phyloP scores from a whole-genome alignment of 148 eudicot species.

The Heliosperma pusillum region DNA sequence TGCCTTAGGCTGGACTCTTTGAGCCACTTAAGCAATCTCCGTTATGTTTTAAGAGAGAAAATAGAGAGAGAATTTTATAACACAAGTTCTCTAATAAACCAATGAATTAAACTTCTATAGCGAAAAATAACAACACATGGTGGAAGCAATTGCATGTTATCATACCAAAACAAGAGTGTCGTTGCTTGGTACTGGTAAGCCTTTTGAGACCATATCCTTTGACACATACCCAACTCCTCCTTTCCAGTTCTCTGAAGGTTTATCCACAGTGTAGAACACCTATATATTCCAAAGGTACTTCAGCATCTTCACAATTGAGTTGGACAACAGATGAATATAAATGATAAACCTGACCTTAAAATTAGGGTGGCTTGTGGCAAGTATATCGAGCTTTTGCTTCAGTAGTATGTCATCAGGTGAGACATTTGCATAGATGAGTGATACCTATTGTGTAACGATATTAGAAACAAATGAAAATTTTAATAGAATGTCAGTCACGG shows the following conservation, averaged over 20 bases:
- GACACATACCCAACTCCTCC: constrained; percentile 88
- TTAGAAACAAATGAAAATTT: background rate
- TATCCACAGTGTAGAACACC: constrained; percentile 94
- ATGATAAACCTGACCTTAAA: constrained; percentile 53
- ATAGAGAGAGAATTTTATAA: background rate
- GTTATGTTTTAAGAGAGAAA: background rate
- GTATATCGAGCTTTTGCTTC: constrained; percentile 84
- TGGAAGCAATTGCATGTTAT: background rate
- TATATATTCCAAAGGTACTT: constrained; percentile 25
- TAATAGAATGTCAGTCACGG: background rate
- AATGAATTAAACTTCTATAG: background rate
- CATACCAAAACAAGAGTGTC: constrained; percentile 86
- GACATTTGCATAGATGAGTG: constrained; percentile 84
- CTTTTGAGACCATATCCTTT: constrained; percentile 84
- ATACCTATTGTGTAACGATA: constrained; percentile 46
- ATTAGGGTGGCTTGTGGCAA: constrained; percentile 83
- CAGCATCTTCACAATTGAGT: background rate
- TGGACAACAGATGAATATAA: background rate
- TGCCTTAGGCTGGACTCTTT: background rate
- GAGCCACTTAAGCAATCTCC: background rate
- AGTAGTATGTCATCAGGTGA: constrained; percentile 94
- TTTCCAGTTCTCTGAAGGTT: constrained; percentile 73
- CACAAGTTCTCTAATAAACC: background rate
- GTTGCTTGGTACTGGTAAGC: constrained; percentile 82
- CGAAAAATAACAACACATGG: background rate